phyloP scores from a whole-genome alignment of 345 rosid genomes.

The Brassica nigra region DNA sequence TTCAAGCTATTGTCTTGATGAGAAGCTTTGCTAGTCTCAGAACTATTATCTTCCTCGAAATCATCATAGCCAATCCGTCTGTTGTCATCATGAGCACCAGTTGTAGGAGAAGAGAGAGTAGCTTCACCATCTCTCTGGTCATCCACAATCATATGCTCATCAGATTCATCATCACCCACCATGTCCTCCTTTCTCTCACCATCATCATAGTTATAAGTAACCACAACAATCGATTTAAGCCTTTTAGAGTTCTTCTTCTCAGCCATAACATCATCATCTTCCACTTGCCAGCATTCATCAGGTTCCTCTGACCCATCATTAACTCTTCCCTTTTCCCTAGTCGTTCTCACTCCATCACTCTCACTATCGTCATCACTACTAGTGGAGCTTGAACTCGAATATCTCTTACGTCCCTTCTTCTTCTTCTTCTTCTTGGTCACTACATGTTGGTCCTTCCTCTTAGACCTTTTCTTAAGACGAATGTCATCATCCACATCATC shows the following conservation, averaged over 20 bases:
- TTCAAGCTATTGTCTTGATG: slow-evolving; percentile 24
- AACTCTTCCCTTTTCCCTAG: slow-evolving; percentile 25
- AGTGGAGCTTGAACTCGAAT: slow-evolving; percentile 44
- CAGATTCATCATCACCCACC: slow-evolving; percentile 34
- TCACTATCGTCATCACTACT: slow-evolving; percentile 44
- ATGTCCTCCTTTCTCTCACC: slow-evolving; percentile 56
- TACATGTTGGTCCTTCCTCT: slow-evolving; percentile 39
- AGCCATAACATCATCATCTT: slow-evolving; percentile 40
- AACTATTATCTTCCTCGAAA: slow-evolving; percentile 17
- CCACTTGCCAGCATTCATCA: slow-evolving; percentile 38
- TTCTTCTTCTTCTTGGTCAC: slow-evolving; percentile 41
- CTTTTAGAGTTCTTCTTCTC: slow-evolving; percentile 45
- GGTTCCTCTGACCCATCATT: slow-evolving; percentile 40
- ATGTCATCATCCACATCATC: slow-evolving; percentile 9
- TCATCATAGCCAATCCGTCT: slow-evolving; percentile 34
- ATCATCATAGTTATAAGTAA: slow-evolving; percentile 35
- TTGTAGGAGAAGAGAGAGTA: slow-evolving; percentile 30
- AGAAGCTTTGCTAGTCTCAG: slow-evolving; percentile 38
- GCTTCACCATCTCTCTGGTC: slow-evolving; percentile 43
- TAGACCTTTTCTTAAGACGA: slow-evolving; percentile 46
- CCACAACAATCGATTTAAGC: slow-evolving; percentile 64
- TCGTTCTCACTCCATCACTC: slow-evolving; percentile 49
- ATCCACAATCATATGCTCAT: neutral
- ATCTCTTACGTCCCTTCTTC: slow-evolving; percentile 57
- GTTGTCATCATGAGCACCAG: slow-evolving; percentile 27